Conservation (phyloP, 2,329 filamentous ascomycete species). For the Hyphodiscus sp. region DNA sequence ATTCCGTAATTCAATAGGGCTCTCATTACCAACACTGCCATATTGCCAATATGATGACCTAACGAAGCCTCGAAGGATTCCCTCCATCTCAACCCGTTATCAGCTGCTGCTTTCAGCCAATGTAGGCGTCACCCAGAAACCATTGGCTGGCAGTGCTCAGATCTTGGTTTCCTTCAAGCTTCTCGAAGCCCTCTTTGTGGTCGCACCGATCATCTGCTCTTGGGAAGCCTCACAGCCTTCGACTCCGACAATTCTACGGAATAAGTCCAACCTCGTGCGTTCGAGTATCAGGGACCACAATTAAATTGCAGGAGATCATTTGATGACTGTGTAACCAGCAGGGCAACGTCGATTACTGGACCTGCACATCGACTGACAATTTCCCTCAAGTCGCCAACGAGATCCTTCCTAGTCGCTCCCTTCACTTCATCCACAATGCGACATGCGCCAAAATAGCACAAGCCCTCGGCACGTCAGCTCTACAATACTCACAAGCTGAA, state of each 20-base stretch:
- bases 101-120: not conserved
- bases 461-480: not conserved
- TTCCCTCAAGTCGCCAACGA: not conserved
- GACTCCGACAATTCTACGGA: slow-evolving; percentile 7
- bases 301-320: not conserved
- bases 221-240: slow-evolving; percentile 7
- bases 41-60: not conserved
- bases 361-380: not conserved
- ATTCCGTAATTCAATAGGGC: not conserved
- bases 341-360: not conserved
- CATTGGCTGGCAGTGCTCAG: slow-evolving; percentile 4
- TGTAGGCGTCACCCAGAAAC: slow-evolving; percentile 1
- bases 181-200: not conserved
- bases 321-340: not conserved
- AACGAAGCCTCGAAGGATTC: slow-evolving; percentile 2
- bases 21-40: not conserved
- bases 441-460: not conserved
- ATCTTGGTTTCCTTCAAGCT: not conserved
- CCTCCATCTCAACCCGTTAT: not conserved
- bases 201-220: slow-evolving; percentile 17
- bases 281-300: not conserved
- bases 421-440: not conserved
- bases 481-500: no score
- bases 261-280: not conserved
- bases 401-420: no score